phyloP scores from a whole-genome alignment of 345 rosid species.

The Rhizophora apiculata region DNA sequence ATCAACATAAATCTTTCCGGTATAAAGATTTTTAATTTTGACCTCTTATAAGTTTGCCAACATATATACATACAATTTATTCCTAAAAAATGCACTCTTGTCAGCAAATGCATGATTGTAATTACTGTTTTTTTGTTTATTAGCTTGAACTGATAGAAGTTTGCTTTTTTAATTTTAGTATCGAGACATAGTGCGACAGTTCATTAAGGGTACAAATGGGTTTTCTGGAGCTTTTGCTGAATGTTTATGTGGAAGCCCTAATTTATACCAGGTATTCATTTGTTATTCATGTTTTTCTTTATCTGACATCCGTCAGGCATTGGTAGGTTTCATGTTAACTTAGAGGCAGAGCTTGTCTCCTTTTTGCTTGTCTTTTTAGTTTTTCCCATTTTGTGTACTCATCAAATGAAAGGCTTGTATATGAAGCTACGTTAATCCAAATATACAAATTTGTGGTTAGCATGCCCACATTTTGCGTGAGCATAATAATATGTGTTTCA shows the following conservation, averaged over 20 bases:
- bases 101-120: not conserved
- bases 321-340: not conserved
- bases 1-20: no score
- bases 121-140: not conserved
- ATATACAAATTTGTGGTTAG: no score
- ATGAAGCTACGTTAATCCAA: not conserved
- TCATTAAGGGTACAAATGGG: conserved; percentile 95
- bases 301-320: not conserved
- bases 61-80: no score
- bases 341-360: not conserved
- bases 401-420: not conserved
- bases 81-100: no score
- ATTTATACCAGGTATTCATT: conserved; percentile 70
- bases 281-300: not conserved
- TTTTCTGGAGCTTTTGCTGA: conserved; percentile 96
- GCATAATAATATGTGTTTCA: no score
- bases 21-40: no score
- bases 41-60: no score
- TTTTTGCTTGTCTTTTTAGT: not conserved
- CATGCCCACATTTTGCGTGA: no score
- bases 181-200: conserved; percentile 86
- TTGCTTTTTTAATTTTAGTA: conserved; percentile 49
- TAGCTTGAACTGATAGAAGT: conserved; percentile 8
- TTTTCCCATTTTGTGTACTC: not conserved
- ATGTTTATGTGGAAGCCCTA: conserved; percentile 95